Percentiles rank a stretch among this genome's conserved stretches.
phyloP scores from a whole-genome alignment of 108 stramenopile genomes.

The Cyclotella atomus region DNA sequence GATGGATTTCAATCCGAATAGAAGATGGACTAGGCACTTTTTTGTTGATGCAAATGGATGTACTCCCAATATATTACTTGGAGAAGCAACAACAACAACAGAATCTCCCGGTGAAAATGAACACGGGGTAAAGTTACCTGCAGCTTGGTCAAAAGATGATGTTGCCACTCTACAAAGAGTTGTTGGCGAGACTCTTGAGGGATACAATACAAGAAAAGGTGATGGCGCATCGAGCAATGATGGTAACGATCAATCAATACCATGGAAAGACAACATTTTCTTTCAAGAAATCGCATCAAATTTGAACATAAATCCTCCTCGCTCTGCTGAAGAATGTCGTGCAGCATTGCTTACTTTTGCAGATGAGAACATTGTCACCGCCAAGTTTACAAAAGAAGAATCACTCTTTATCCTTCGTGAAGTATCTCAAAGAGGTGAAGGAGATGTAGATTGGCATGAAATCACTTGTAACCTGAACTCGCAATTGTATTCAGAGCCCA shows the following conservation, averaged over 20 bases:
- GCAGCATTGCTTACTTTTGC: slow-evolving; percentile 26
- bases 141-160: slow-evolving; percentile 29
- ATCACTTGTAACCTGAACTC: slow-evolving; percentile 27
- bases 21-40: slow-evolving; percentile 58
- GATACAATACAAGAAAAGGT: slow-evolving; percentile 3
- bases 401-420: slow-evolving; percentile 32
- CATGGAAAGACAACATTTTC: slow-evolving; percentile 2
- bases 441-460: slow-evolving; percentile 39
- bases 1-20: slow-evolving; percentile 32
- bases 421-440: slow-evolving; percentile 8
- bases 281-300: slow-evolving; percentile 36
- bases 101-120: slow-evolving; percentile 14
- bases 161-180: slow-evolving; percentile 11
- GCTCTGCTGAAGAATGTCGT: slow-evolving; percentile 36
- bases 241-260: background rate
- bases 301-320: slow-evolving; percentile 7
- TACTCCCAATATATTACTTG: slow-evolving; percentile 38
- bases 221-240: background rate
- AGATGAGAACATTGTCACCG: slow-evolving; percentile 15
- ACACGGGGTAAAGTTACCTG: slow-evolving; percentile 2
- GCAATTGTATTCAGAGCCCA: slow-evolving; percentile 10
- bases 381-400: slow-evolving; percentile 55
- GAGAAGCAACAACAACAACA: slow-evolving; percentile 14
- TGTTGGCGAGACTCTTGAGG: slow-evolving; percentile 14
- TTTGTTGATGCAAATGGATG: slow-evolving; percentile 62